phyloP scores from a whole-genome alignment of 148 eudicot species.

The Selenicereus undatus region DNA sequence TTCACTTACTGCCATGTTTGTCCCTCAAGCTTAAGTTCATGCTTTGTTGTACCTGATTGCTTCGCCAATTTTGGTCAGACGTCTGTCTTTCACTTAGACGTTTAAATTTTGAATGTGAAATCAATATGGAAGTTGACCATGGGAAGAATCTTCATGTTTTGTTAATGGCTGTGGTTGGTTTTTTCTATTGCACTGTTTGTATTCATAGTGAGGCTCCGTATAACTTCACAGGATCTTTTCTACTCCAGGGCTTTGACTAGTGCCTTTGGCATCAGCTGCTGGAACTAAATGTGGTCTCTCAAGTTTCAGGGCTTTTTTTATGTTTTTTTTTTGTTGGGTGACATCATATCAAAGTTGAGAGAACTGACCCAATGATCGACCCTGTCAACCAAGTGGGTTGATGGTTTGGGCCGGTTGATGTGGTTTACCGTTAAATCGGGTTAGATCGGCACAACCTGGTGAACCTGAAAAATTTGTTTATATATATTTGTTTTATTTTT shows the following conservation, averaged over 20 bases:
- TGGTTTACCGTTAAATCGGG: too few relatives aligned
- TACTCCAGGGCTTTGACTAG: not conserved
- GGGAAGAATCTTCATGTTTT: not conserved
- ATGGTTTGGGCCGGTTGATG: too few relatives aligned
- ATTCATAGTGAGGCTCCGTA: not conserved
- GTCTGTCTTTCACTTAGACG: not conserved
- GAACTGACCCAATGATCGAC: too few relatives aligned
- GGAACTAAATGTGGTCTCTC: not conserved
- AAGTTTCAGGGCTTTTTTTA: not conserved
- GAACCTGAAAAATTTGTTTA: too few relatives aligned
- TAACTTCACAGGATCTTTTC: not conserved
- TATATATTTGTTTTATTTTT: too few relatives aligned
- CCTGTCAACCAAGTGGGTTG: too few relatives aligned
- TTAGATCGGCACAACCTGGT: too few relatives aligned
- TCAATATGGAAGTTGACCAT: not conserved
- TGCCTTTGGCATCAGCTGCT: not conserved
- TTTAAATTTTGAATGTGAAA: not conserved
- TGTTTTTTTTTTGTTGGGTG: too few relatives aligned
- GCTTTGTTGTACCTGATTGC: conserved; percentile 14
- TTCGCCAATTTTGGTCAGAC: not conserved
- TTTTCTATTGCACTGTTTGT: not conserved
- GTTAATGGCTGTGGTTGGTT: not conserved
- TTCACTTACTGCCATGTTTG: conserved; percentile 10
- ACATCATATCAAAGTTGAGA: too few relatives aligned
- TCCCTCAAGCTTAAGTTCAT: conserved; percentile 18